phyloP scores from a whole-genome alignment of 1,284 basidiomycete species.

The Apiotrichum siamense region DNA sequence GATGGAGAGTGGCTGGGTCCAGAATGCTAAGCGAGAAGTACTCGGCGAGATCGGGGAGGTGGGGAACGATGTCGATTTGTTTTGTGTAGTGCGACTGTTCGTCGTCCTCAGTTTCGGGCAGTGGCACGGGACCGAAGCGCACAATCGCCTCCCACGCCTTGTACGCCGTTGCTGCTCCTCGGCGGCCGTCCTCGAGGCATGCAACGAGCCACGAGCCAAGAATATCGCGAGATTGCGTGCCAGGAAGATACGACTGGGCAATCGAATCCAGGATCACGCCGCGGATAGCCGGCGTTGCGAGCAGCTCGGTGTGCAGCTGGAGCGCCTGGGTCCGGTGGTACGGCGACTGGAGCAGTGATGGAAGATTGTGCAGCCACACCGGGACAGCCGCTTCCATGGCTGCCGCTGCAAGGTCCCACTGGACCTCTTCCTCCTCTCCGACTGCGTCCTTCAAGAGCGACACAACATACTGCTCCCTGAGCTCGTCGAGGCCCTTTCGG shows the following conservation, averaged over 20 bases:
- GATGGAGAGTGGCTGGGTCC: constrained; percentile 61
- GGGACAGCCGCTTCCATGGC: constrained; percentile 54
- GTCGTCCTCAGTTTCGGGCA: neutral
- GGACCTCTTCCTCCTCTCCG: constrained; percentile 50
- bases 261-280: constrained; percentile 59
- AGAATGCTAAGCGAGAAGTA: constrained; percentile 54
- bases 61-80: constrained; percentile 44
- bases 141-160: constrained; percentile 32
- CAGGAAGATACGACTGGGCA: constrained; percentile 38
- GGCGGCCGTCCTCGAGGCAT: constrained; percentile 40
- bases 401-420: constrained; percentile 45
- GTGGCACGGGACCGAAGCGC: constrained; percentile 12
- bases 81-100: constrained; percentile 1
- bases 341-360: constrained; percentile 72
- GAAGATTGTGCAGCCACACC: constrained; percentile 85
- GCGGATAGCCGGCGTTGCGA: constrained; percentile 55
- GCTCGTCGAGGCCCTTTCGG: constrained; percentile 76
- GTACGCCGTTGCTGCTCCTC: constrained; percentile 34
- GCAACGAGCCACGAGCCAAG: constrained; percentile 68
- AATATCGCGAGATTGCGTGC: constrained; percentile 64
- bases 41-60: constrained; percentile 41
- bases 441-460: constrained; percentile 38
- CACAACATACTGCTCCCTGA: constrained; percentile 62
- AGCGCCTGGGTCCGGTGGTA: constrained; percentile 70
- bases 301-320: constrained; percentile 62